Base-by-base conservation (phyloP, 2,329 filamentous ascomycete species). In the Pyrenophora tritici-repentis region DNA sequence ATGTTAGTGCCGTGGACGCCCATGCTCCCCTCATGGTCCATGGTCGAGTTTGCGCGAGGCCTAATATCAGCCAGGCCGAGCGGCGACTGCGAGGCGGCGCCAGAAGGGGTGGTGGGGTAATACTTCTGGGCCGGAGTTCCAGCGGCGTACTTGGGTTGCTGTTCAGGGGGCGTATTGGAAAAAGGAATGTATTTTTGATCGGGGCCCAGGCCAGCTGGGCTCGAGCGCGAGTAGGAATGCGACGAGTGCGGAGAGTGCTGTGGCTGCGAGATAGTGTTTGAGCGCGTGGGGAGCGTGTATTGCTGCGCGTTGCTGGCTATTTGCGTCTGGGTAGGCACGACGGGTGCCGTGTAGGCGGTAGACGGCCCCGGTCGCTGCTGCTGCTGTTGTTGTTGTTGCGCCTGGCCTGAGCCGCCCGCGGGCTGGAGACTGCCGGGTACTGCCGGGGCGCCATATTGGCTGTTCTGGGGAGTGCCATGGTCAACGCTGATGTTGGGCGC, bases 1-100 rank as follows among this genome's bases (percentile, higher is more conserved):
- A 74, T 80, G 73, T 75, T 73, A 36, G 58, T 58, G 37, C 78
- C 78, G 2, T 81, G 78, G 26, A 24, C 22, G 22, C 86, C 86
- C 35, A 86, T 80, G 22, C 22, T 6, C 12, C 83, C 78, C 42
- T 86, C 84, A 61, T 96, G 91, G 14, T 86, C 86, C 67, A 94
- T 82, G 70, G 84, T 86, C 42, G 89, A 92, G 69, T 96, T 90
- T 59, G 89, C 89, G 50, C 91, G 85, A 9, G 91, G 91, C 51
- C 93, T 83, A 71, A 97, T 97, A 73, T 97, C 93, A 54, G 91
- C 90, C 36, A 97, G 83, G 13, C 91, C 94, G 26, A 97, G 82
- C 2, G 93, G 93, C 7, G 92, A 96, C 71, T 94, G 93, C 60
- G 90, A 89, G 45, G 83, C 81, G 77, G 87, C 71, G 75, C 78